A percentile compares a stretch with the other conserved stretches of the same genome.
Conservation (phyloP, 73 alveolate species). For the Durusdinium trenchii region DNA sequence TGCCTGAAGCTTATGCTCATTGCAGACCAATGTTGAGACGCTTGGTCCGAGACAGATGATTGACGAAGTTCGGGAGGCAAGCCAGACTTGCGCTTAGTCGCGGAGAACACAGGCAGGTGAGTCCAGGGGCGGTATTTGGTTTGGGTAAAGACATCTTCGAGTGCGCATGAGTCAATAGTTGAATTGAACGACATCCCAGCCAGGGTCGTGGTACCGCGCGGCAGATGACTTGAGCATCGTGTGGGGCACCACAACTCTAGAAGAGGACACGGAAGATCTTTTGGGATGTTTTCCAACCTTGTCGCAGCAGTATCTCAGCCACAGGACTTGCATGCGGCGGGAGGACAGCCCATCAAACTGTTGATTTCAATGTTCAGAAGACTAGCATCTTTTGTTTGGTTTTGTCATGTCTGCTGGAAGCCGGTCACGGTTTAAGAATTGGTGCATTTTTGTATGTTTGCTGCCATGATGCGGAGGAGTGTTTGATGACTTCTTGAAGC, state of each 20-base stretch:
- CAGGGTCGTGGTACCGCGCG: slow-evolving; percentile 77
- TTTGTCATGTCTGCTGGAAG: too few relatives aligned
- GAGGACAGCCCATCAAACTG: background rate
- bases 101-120: slow-evolving; percentile 20
- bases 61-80: slow-evolving; percentile 12
- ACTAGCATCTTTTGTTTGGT: background rate
- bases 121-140: background rate
- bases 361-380: background rate
- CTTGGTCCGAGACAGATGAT: background rate
- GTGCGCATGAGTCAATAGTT: too few relatives aligned
- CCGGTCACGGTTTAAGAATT: too few relatives aligned
- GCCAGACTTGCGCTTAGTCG: slow-evolving; percentile 73
- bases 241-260: slow-evolving; percentile 79
- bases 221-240: slow-evolving; percentile 53
- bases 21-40: too few relatives aligned
- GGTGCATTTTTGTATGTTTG: too few relatives aligned
- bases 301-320: background rate
- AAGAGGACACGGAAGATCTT: slow-evolving; percentile 39
- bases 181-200: background rate
- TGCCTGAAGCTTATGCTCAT: too few relatives aligned
- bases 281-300: background rate
- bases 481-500: slow-evolving; percentile 47
- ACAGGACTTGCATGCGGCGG: slow-evolving; percentile 8
- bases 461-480: background rate
- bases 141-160: background rate